Percentiles rank a stretch among this genome's conserved stretches.
These are phyloP conservation scores for Wickerhamiella hasegawae DNA, from an alignment of 805 yeast genomes.

Conservation along the genomic window DNA sequence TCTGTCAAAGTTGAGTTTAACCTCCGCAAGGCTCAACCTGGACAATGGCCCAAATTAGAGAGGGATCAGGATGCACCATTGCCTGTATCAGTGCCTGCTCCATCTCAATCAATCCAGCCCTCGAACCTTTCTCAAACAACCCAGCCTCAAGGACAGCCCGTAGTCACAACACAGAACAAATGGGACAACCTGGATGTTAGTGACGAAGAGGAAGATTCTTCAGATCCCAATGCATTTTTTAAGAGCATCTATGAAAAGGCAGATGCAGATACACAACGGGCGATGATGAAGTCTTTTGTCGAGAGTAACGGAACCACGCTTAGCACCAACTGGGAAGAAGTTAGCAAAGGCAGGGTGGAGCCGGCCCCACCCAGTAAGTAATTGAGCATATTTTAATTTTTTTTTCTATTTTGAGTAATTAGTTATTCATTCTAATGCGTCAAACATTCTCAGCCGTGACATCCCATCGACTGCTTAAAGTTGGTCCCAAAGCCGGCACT, in stretches of 20 bases:
- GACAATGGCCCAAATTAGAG: constrained; percentile 43
- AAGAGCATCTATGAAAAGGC: constrained; percentile 57
- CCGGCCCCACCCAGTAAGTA: too few species aligned
- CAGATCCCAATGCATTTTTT: constrained; percentile 46
- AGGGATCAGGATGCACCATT: too few species aligned
- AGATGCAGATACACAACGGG: constrained; percentile 74
- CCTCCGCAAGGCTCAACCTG: constrained; percentile 31
- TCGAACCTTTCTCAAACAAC: not conserved
- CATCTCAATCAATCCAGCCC: too few species aligned
- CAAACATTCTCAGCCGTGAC: too few species aligned
- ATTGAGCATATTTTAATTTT: too few species aligned
- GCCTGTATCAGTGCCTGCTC: too few species aligned
- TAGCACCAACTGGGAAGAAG: constrained; percentile 89
- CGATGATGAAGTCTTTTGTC: constrained; percentile 93
- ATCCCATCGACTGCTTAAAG: too few species aligned
- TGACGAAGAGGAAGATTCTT: constrained; percentile 30
- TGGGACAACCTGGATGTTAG: constrained; percentile 46
- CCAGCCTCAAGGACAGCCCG: not conserved
- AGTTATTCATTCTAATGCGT: too few species aligned
- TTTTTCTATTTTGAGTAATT: too few species aligned
- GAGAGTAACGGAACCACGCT: constrained; percentile 90
- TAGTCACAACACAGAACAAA: constrained; percentile 37
- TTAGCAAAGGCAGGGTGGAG: constrained; percentile 45
- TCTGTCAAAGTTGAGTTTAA: constrained; percentile 61
- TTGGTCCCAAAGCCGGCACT: too few species aligned